Evolutionary conservation across 1,139 yeast species (phyloP).

Genomic region (Magnusiomyces tetraspermus): DNA sequence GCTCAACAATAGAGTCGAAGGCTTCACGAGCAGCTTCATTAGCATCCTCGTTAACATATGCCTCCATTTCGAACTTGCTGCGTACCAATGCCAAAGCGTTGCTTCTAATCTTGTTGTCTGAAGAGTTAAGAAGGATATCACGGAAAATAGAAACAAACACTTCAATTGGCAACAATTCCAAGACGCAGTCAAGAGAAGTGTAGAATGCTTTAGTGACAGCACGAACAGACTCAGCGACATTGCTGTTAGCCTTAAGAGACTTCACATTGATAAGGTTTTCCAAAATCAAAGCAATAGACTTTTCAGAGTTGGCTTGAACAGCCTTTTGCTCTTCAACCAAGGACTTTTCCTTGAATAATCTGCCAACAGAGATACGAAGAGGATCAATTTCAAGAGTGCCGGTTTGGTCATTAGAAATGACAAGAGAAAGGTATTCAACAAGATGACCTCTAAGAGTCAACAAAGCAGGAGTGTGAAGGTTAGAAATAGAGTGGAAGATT

Average conservation of each 20-base stretch:
- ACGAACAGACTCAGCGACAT: constrained; percentile 4
- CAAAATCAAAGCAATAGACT: constrained; percentile 18
- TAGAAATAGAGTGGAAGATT: constrained; percentile 53
- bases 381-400: constrained; percentile 26
- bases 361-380: constrained; percentile 23
- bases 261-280: constrained; percentile 7
- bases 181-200: constrained; percentile 48
- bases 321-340: constrained; percentile 13
- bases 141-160: constrained; percentile 59
- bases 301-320: constrained; percentile 16
- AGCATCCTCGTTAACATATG: constrained; percentile 29
- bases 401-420: constrained; percentile 24
- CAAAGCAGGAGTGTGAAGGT: constrained; percentile 44
- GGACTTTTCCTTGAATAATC: constrained; percentile 11
- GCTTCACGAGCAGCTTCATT: constrained; percentile 30
- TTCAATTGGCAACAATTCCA: constrained; percentile 65
- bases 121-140: constrained; percentile 38
- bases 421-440: constrained; percentile 36
- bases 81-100: constrained; percentile 47
- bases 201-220: constrained; percentile 22
- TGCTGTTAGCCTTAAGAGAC: constrained; percentile 4
- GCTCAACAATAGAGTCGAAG: constrained; percentile 18
- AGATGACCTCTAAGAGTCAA: constrained; percentile 41
- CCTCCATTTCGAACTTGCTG: constrained; percentile 50
- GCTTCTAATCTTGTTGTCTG: constrained; percentile 23